These are phyloP conservation scores for Penicillium polonicum DNA, from an alignment of 2,329 filamentous ascomycete genomes.

Conservation along the genomic window DNA sequence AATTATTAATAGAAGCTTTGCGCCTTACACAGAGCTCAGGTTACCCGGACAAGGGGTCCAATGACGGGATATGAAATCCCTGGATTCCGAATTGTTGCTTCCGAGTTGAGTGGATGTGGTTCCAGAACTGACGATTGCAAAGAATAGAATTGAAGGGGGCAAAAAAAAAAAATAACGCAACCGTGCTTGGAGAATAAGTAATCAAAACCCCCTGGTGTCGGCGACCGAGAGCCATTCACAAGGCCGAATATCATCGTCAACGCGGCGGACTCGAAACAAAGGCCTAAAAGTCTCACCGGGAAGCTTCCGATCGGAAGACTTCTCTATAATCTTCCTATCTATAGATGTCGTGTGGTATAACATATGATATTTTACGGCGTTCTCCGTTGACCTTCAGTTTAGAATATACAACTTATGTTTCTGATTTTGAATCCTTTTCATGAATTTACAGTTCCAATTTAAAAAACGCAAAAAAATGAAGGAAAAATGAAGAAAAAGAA, in stretches of 20 bases:
- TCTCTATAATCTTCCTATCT: not conserved
- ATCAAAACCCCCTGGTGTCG: conserved; percentile 4
- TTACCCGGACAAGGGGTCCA: conserved; percentile 5
- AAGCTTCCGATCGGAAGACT: conserved; percentile 5
- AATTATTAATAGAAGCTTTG: conserved; percentile 9
- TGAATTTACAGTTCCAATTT: not conserved
- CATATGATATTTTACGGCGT: not conserved
- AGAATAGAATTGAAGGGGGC: not conserved
- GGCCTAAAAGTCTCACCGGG: conserved; percentile 10
- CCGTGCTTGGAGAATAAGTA: conserved; percentile 6
- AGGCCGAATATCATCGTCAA: conserved; percentile 3
- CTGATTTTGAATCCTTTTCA: not conserved
- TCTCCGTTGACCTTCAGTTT: not conserved
- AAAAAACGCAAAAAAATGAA: not conserved
- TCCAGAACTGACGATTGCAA: conserved; percentile 3
- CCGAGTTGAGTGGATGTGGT: not conserved
- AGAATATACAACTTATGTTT: not conserved
- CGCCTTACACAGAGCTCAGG: conserved; percentile 4
- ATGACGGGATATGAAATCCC: conserved; percentile 3
- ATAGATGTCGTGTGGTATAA: not conserved
- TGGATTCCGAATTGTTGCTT: conserved; percentile 9
- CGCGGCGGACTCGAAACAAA: conserved; percentile 8
- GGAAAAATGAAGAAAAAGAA: not conserved
- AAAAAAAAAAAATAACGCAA: conserved; percentile 6
- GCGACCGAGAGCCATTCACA: conserved; percentile 13